Conservation (phyloP, 306 rosid species). For the Quercus robur region DNA sequence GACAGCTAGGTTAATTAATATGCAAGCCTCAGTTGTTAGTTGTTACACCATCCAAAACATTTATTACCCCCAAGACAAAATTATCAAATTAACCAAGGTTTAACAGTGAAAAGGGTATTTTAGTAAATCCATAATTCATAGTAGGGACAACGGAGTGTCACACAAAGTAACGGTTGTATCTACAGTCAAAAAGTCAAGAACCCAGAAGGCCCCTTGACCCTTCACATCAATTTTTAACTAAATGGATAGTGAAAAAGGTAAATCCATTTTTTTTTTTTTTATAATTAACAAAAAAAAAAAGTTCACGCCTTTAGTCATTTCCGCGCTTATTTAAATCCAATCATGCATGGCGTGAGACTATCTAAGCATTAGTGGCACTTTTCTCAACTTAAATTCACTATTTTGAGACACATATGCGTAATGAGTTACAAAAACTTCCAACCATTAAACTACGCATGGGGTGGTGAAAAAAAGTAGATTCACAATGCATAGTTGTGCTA, state of each 20-base stretch:
- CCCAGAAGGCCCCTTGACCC: neutral
- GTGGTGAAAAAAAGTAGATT: constrained; percentile 23
- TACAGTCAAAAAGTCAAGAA: constrained; percentile 23
- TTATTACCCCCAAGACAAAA: constrained; percentile 16
- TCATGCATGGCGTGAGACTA: no score
- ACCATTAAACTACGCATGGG: no score
- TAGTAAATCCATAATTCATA: neutral
- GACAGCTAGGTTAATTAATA: constrained; percentile 25
- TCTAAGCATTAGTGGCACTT: no score
- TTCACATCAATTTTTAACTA: constrained; percentile 18
- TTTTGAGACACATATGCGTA: no score
- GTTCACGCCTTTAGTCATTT: no score
- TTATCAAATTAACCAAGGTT: constrained; percentile 30
- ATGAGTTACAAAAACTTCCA: no score
- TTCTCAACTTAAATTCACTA: no score
- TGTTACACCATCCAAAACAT: constrained; percentile 33
- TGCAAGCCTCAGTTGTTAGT: constrained; percentile 32
- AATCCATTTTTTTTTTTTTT: no score
- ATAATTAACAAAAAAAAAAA: no score
- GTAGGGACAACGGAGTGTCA: neutral
- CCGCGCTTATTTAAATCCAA: fast-evolving
- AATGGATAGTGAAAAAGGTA: neutral
- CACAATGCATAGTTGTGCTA: neutral
- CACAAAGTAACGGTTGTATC: constrained; percentile 32
- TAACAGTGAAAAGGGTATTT: constrained; percentile 17